A percentile compares a stretch with the other conserved stretches of the same genome.
These are phyloP conservation scores for Trichosporon sp. DNA, from an alignment of 1,284 basidiomycete genomes.

Conservation along the genomic window DNA sequence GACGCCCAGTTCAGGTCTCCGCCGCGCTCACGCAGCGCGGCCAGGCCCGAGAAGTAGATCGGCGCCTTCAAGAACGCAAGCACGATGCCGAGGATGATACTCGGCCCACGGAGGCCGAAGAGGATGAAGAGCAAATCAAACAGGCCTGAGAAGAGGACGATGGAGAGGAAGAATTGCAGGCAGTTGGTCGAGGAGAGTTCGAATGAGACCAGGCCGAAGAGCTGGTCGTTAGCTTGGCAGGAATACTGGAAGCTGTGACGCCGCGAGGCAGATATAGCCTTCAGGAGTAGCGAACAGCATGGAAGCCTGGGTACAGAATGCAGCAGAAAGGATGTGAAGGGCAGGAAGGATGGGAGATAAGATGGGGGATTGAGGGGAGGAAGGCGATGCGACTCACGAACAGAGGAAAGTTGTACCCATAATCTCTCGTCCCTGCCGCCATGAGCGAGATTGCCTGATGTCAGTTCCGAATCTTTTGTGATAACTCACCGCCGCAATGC, in stretches of 20 bases:
- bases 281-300: no score
- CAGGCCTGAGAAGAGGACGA: conserved; percentile 28
- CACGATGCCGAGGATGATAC: conserved; percentile 15
- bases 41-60: conserved; percentile 32
- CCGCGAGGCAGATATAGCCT: no score
- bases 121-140: conserved; percentile 30
- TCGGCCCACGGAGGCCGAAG: conserved; percentile 1
- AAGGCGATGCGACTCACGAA: conserved; percentile 25
- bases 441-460: conserved; percentile 27
- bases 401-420: conserved; percentile 38
- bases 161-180: conserved; percentile 33
- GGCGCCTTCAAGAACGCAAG: conserved; percentile 31
- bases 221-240: conserved; percentile 17
- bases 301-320: no score
- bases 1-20: conserved; percentile 25
- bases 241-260: no score
- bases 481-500: conserved; percentile 23
- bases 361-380: background rate
- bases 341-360: no score
- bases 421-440: conserved; percentile 16
- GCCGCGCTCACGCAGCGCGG: conserved; percentile 31
- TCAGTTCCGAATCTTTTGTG: background rate
- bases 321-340: no score
- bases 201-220: conserved; percentile 37
- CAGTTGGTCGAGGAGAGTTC: conserved; percentile 30